Base-by-base conservation (phyloP, 371 early-diverging fungal species). In the Mucor mucedo region DNA sequence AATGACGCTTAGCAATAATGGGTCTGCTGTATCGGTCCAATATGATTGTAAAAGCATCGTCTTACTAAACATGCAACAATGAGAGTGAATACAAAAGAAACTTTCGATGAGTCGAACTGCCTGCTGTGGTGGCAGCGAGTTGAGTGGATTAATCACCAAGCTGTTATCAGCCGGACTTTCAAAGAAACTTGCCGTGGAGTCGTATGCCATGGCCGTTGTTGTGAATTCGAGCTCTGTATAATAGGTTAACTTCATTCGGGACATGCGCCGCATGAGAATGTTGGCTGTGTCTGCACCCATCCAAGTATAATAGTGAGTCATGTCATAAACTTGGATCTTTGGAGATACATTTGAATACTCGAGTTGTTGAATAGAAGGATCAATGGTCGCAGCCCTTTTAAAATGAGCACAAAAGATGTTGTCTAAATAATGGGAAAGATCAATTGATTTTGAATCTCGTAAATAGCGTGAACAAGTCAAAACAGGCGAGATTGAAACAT, bases 1-100 rank as follows among this genome's bases (percentile, higher is more conserved):
- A 9, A 77, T 64, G 27, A 74, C 77, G 5, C 66, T 40, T 21
- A 74, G 50, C 42, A 77, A 42, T 5, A 77, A 35, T 2, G 70
- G 70, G 55, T 77, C 77, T 5, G 63, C 61, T 14, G 64, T 58
- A 47, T 77, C 77, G 3, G 71, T 72, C 72, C 72, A 77, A 27
- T 68, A 77, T 9, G 65, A 40, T 53, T 77, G 72, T 8, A 77
- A 52, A 3, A 77, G 47, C 47, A 69, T 59, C 5, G 74, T 77
- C 53, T 74, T 74, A 61, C 67, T 77, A 2, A 77, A 39, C 14
- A 77, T 21, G 27, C 67, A 42, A 2, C 70, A 66, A 41, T 52
- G 68, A n/a, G 75, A 72, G 28, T 74, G 68, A 1, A 71, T 60
- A 5, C 30, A 42, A 47, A 72, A 77, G 35, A 74, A 74, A 14